Evolutionary conservation across 441 rosid genomes (phyloP), one percentile per base, ranked within the genome.

Genomic region (Bruguiera hainesii): DNA sequence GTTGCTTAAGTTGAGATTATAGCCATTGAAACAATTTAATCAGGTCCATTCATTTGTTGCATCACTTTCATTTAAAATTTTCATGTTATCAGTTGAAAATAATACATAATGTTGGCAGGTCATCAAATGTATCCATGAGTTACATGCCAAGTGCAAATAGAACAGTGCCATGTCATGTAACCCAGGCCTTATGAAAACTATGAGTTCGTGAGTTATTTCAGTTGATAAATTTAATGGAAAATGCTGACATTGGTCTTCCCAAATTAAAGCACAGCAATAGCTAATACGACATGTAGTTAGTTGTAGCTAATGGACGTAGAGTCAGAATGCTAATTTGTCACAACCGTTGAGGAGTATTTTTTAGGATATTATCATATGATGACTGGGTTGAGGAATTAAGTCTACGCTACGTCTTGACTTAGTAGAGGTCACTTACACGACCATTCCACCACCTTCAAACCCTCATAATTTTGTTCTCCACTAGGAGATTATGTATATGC

Each of bases 381-480:
- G 21, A 9, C 16, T 30, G 60, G 20, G 64, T 62, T 33, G 56
- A 68, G 61, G 25, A 56, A 19, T 11, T 6, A 61, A 66, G 78
- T 61, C 65, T 26, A 56, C 49, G 49, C 42, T 8, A 66, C 57
- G 50, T 61, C 71, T 80, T 78, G 82, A 80, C 80, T 75, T 70
- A 70, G 60, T 70, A 68, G 73, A 60, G 56, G 56, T 66, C 66
- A 56, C 69, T 73, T 79, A 70, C 84, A 81, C 78, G 85, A 72
- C 63, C 53, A 63, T 61, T 53, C 67, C 67, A 63, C 69, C 70
- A 66, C 67, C 82, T 81, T 76, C 77, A 79, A 81, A 79, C 76
- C 62, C 68, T 81, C 69, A 86, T 86, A 56, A 86, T 86, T 76
- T 61, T 76, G 87, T 82, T 79, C 81, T 81, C 89, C 89, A 86